A percentile compares a stretch with the other conserved stretches of the same genome.
These are phyloP conservation scores for Salvia hispanica DNA, from an alignment of 257 asterid genomes.

Conservation along the genomic window DNA sequence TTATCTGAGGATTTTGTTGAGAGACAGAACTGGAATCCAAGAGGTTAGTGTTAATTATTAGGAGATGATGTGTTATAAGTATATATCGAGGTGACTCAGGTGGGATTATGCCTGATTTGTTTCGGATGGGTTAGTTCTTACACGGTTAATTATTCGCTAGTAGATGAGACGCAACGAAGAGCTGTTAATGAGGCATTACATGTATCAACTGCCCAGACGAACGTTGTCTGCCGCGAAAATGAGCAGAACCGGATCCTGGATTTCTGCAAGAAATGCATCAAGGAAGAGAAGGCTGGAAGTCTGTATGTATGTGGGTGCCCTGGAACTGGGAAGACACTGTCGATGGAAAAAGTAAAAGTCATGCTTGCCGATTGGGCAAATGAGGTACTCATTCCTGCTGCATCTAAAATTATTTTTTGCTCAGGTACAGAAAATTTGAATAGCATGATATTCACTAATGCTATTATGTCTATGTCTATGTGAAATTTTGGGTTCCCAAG, in stretches of 20 bases:
- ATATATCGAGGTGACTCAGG: background rate
- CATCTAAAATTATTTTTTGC: slow-evolving; percentile 13
- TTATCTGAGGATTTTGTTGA: slow-evolving; percentile 43
- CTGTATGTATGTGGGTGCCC: slow-evolving; percentile 92
- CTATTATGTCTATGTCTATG: too few species aligned
- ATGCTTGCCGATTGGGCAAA: slow-evolving; percentile 70
- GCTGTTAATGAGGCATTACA: slow-evolving; percentile 79
- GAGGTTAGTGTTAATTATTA: slow-evolving; percentile 47
- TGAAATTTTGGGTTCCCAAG: background rate
- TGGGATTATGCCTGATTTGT: background rate
- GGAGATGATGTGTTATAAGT: background rate
- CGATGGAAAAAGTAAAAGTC: slow-evolving; percentile 71
- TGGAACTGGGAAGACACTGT: slow-evolving; percentile 90
- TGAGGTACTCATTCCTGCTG: slow-evolving; percentile 48
- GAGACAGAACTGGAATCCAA: slow-evolving; percentile 69
- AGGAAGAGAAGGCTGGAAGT: slow-evolving; percentile 79
- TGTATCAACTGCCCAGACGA: slow-evolving; percentile 68
- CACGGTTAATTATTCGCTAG: slow-evolving; percentile 11
- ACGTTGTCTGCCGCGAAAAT: slow-evolving; percentile 66
- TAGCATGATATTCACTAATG: too few species aligned
- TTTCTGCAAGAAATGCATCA: slow-evolving; percentile 73
- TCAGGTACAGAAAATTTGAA: background rate
- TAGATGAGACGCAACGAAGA: slow-evolving; percentile 71
- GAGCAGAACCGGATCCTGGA: slow-evolving; percentile 71
- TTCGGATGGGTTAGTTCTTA: slow-evolving; percentile 4